Evolutionary conservation across 495 filamentous ascomycete genomes (phyloP), one percentile per base, ranked within the genome.

Genomic region (Neurospora terricola): DNA sequence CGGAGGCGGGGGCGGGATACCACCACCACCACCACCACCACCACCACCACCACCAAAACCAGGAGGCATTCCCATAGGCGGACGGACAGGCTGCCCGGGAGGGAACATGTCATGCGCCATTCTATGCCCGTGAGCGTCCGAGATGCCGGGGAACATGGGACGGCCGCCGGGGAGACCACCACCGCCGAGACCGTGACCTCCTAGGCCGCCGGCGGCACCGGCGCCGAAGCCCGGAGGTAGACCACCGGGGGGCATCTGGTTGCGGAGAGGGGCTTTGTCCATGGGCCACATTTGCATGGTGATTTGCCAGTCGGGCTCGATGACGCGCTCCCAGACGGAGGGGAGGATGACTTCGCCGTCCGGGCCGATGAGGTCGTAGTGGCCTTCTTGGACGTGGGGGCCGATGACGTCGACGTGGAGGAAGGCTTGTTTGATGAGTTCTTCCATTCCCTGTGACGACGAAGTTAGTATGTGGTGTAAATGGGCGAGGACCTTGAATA

Each of bases 241-340:
- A 70, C 72, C 75, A 6, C 21, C 72, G 11, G 76, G 76, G 5
- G 54, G 73, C 69, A 79, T 78, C 36, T 74, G 75, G 30, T 39
- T 39, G 34, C 75, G 70, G 11, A 48, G 72, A 7, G 70, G 76
- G n/a, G 75, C 72, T 75, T 82, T 82, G 34, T 86, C 85, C 85
- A 97, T 91, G 6, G 95, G 94, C 94, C 94, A 98, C 93, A 97
- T 96, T 75, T 96, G 92, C 95, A 97, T 97, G 4, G 90, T 94
- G 77, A 98, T 91, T 45, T 88, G 86, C 93, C 93, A 97, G 79
- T 94, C 93, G 7, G 93, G 93, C 81, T 96, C 88, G 62, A 97
- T 83, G 68, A 94, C 90, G 71, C 89, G 93, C 73, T 96, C 93
- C 93, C 93, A 97, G 9, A 96, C 89, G 73, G 92, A 88, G 8